These are phyloP conservation scores for Petunia hybrid DNA, from an alignment of 305 asterid species.

Conservation along the genomic window DNA sequence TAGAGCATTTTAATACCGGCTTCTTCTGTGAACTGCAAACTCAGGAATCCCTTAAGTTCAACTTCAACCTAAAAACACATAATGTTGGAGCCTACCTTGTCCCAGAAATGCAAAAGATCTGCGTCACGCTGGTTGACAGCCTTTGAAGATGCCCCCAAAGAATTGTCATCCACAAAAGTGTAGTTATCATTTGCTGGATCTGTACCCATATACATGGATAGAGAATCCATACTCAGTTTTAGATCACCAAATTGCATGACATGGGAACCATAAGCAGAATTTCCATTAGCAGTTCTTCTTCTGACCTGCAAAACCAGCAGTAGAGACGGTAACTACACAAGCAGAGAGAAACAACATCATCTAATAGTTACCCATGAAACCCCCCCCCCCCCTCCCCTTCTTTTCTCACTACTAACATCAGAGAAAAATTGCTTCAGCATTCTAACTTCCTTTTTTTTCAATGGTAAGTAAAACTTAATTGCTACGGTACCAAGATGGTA, in stretches of 20 bases:
- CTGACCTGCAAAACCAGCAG: constrained; percentile 59
- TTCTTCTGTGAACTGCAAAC: neutral
- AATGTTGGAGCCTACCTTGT: constrained; percentile 60
- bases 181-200: constrained; percentile 83
- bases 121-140: constrained; percentile 95
- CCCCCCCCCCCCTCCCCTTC: neutral
- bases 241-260: constrained; percentile 97
- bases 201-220: constrained; percentile 78
- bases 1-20: neutral
- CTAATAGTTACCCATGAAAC: neutral
- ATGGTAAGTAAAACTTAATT: too few relatives aligned
- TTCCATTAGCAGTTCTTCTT: constrained; percentile 28
- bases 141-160: constrained; percentile 53
- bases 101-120: constrained; percentile 94
- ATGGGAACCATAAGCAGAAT: constrained; percentile 80
- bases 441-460: too few relatives aligned
- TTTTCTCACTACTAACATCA: neutral
- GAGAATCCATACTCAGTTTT: constrained; percentile 57
- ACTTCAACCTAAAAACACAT: neutral
- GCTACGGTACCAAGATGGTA: too few relatives aligned
- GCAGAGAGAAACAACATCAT: neutral
- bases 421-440: neutral
- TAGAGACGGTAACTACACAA: constrained; percentile 17
- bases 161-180: constrained; percentile 62
- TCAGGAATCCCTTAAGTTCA: neutral